Base-by-base conservation (phyloP, 352 stramenopile species). In the Globisporangium ultimum region DNA sequence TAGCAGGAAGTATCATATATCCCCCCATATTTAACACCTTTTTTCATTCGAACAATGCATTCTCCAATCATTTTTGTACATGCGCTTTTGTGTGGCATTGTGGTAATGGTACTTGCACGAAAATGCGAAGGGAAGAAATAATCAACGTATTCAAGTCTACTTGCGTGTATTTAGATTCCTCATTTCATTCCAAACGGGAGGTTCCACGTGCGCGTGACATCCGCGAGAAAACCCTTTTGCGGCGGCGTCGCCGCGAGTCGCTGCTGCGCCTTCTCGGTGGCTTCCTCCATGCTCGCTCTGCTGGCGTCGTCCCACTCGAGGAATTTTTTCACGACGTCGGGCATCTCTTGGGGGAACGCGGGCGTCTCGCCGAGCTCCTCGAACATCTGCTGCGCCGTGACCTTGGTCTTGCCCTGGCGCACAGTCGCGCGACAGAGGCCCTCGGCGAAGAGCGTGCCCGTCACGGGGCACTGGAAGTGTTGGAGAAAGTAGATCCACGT, bases 401-500 rank as follows among this genome's bases (percentile, higher is more conserved):
- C 34, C 15, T 55, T 58, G 32, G 59, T 68, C 11, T 53, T 55
- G 18, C 68, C 59, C 18, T 80, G 34, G 21, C 54, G 59, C 49
- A 76, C 67, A 8, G 63, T 78, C 20, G 64, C 70, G 22, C 76
- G 76, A 20, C 66, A 72, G 14, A 86, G 61, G 0, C 74, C 77
- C 53, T 88, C 78, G 11, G 78, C 78, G 49, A 74, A 86, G 18
- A 87, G 47, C 48, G 76, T 84, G 41, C 74, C 74, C 10, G 64
- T 82, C 10, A 24, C 64, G 10, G 73, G 76, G 42, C 80, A 83
- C 40, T 83, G 66, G 55, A 88, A 87, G 34, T 72, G 68, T 18
- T 89, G 78, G 45, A 81, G 53, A n/a, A 89, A 58, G 61, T 85
- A 89, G 52, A 84, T 72, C 77, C 77, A 88, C 28, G 63, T 51